These are phyloP conservation scores for Ilex paraguariensis DNA, from an alignment of 305 asterid species.

Conservation along the genomic window DNA sequence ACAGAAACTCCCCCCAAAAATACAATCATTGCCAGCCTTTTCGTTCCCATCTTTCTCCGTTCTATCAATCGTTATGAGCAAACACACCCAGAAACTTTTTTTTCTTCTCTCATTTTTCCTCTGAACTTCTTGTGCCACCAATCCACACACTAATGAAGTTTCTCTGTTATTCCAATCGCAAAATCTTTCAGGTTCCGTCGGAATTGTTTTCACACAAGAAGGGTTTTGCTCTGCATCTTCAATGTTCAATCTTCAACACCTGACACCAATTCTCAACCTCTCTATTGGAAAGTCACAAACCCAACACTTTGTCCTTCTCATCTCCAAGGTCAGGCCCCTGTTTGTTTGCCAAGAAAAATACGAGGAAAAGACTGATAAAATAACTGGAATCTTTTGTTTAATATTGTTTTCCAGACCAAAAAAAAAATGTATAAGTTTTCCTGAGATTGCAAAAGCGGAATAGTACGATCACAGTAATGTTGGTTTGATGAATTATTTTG, in stretches of 20 bases:
- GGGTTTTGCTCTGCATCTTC: conserved; percentile 81
- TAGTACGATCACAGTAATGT: no score
- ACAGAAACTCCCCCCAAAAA: conserved; percentile 24
- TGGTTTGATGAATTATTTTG: background rate
- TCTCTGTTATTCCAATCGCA: no score
- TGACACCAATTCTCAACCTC: conserved; percentile 36
- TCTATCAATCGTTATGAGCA: conserved; percentile 30
- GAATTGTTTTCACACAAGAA: conserved; percentile 35
- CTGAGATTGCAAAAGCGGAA: no score
- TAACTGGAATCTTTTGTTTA: background rate
- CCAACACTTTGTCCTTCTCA: conserved; percentile 91
- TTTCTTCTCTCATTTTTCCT: conserved; percentile 1
- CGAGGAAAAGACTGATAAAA: background rate
- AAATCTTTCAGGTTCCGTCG: conserved; percentile 32
- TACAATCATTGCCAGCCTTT: conserved; percentile 42
- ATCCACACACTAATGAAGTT: no score
- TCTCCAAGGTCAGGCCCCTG: conserved; percentile 50
- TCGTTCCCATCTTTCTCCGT: conserved; percentile 20
- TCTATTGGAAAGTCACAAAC: conserved; percentile 83
- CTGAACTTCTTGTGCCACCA: background rate
- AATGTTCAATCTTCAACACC: conserved; percentile 34
- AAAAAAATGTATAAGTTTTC: no score
- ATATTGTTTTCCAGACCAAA: background rate
- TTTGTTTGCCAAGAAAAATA: background rate
- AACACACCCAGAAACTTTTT: background rate